Evolutionary conservation across 305 asterid species (phyloP).

Genomic region (Caryopteris hybrid): DNA sequence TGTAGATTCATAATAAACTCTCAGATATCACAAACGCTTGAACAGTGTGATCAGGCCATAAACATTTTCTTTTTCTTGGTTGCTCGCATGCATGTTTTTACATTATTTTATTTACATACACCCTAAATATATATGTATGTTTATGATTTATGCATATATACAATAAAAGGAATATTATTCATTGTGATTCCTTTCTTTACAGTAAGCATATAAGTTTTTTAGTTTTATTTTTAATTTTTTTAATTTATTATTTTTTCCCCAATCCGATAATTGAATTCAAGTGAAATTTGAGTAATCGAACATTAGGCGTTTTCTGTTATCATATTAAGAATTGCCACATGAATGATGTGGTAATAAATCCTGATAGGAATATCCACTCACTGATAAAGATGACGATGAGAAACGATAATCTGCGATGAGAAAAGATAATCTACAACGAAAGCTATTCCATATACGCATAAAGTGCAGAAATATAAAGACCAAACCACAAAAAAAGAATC

Average conservation of each 20-base stretch:
- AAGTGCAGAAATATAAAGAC: background rate
- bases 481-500: background rate
- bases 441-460: background rate
- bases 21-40: background rate
- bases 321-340: conserved; percentile 3
- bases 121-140: background rate
- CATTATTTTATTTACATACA: background rate
- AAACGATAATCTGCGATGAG: background rate
- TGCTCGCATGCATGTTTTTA: background rate
- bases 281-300: background rate
- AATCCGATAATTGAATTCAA: no score
- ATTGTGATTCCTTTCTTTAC: background rate
- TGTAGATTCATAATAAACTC: background rate
- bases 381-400: background rate
- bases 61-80: background rate
- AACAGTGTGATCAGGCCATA: background rate
- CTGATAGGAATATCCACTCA: background rate
- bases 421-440: background rate
- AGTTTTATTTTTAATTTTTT: background rate
- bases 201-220: background rate
- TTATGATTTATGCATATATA: conserved; percentile 2
- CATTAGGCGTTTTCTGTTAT: background rate
- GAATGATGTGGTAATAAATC: background rate
- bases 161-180: background rate
- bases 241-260: no score